phyloP scores from a whole-genome alignment of 2,329 filamentous ascomycete species.

The Zarea fungicola region DNA sequence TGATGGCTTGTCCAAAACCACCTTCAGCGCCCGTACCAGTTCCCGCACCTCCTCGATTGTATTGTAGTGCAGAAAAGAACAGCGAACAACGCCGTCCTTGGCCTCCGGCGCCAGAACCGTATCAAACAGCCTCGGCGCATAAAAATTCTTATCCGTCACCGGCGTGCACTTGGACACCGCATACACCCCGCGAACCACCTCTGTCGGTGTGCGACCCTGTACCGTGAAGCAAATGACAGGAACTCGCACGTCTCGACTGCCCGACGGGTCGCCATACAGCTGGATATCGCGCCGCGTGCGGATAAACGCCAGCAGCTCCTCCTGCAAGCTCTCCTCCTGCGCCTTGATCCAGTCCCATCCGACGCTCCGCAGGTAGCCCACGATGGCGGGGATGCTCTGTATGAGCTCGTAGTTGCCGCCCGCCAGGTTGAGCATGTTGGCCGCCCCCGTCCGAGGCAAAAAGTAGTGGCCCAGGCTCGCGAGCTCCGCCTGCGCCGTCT shows the following conservation, averaged over 20 bases:
- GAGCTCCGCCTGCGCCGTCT: constrained; percentile 46
- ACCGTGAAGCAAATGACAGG: not conserved
- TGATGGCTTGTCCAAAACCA: too few species aligned
- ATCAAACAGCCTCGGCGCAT: not conserved
- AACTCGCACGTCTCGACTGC: not conserved
- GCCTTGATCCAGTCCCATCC: constrained; percentile 5
- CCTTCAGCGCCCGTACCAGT: too few species aligned
- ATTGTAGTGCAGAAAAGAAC: constrained; percentile 1
- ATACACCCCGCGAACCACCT: not conserved
- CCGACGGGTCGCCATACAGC: not conserved
- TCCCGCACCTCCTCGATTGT: constrained; percentile 9
- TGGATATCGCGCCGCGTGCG: not conserved
- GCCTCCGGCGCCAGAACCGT: not conserved
- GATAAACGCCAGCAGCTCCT: constrained; percentile 4
- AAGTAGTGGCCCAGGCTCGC: constrained; percentile 58
- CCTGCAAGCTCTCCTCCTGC: constrained; percentile 6
- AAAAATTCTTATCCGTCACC: not conserved
- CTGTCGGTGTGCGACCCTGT: not conserved
- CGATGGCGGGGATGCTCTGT: constrained; percentile 52
- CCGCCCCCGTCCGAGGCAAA: constrained; percentile 53
- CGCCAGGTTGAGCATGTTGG: constrained; percentile 60
- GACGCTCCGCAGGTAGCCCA: constrained; percentile 44
- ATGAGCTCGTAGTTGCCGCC: constrained; percentile 64
- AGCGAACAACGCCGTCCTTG: not conserved
- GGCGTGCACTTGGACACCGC: too few species aligned